phyloP scores from a whole-genome alignment of 2,329 filamentous ascomycete species.

The Arthrobotrys sinensis region DNA sequence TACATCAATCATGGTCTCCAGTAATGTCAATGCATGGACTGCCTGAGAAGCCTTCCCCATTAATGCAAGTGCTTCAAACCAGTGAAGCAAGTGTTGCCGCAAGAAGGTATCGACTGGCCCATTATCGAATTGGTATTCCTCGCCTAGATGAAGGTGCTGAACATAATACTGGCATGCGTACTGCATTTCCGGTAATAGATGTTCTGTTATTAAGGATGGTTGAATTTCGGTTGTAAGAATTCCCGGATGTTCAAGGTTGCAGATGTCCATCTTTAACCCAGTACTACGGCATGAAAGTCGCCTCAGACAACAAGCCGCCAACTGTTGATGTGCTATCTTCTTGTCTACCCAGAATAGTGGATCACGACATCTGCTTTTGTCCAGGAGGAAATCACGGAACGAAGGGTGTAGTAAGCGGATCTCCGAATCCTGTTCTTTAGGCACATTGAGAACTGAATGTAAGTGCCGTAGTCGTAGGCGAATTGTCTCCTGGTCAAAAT shows the following conservation, averaged over 20 bases:
- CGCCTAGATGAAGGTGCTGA: conserved; percentile 64
- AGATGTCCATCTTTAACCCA: conserved; percentile 65
- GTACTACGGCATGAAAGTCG: conserved; percentile 1
- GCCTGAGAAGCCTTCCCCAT: not conserved
- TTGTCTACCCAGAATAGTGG: conserved; percentile 30
- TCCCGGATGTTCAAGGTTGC: conserved; percentile 59
- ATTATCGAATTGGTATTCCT: conserved; percentile 64
- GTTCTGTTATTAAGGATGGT: not conserved
- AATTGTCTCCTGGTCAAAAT: not conserved
- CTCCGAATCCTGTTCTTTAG: not conserved
- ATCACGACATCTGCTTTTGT: conserved; percentile 6
- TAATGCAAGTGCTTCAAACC: conserved; percentile 66
- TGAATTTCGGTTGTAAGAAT: conserved; percentile 14
- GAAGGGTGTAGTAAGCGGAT: conserved; percentile 20
- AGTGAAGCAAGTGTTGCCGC: conserved; percentile 66
- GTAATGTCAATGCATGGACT: not conserved
- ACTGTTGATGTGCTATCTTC: conserved; percentile 9
- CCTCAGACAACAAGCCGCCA: conserved; percentile 1
- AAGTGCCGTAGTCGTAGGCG: not conserved
- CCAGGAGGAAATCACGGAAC: conserved; percentile 34
- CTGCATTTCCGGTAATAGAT: conserved; percentile 48
- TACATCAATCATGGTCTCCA: not conserved
- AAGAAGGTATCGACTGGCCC: conserved; percentile 65
- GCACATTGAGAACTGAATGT: conserved; percentile 18
- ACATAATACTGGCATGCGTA: conserved; percentile 67